phyloP scores from a whole-genome alignment of 352 stramenopile species.

The Phytopythium sindhum region DNA sequence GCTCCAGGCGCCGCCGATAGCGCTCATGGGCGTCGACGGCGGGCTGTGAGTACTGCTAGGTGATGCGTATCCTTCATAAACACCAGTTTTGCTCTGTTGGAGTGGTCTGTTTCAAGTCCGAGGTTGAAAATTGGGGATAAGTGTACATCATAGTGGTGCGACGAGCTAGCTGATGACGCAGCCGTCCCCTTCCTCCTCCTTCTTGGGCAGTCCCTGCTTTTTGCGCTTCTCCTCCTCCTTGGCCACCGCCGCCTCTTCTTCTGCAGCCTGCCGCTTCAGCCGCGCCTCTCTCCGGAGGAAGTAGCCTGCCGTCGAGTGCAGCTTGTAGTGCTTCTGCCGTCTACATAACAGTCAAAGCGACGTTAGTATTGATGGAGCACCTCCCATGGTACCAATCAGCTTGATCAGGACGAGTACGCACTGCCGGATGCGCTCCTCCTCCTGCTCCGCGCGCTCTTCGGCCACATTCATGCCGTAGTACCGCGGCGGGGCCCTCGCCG shows the following conservation, averaged over 20 bases:
- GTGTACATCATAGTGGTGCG: too few species aligned
- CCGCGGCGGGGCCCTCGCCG: constrained; percentile 34
- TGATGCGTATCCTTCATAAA: background rate
- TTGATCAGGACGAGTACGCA: constrained; percentile 8
- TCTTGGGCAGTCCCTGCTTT: constrained; percentile 9
- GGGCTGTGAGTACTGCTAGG: background rate
- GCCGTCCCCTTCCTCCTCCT: constrained; percentile 7
- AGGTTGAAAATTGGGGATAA: background rate
- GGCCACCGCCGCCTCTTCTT: constrained; percentile 30
- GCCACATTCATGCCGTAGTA: constrained; percentile 76
- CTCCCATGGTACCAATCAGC: background rate
- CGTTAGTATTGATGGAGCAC: background rate
- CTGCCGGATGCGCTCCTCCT: constrained; percentile 62
- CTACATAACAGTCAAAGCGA: constrained; percentile 11
- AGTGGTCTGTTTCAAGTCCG: background rate
- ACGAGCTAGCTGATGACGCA: constrained; percentile 27
- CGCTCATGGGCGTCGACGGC: constrained; percentile 4
- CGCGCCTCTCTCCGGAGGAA: constrained; percentile 70
- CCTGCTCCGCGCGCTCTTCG: constrained; percentile 63
- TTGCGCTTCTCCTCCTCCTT: constrained; percentile 16
- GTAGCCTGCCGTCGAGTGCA: constrained; percentile 59
- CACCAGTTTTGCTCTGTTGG: background rate
- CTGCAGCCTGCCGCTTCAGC: constrained; percentile 39
- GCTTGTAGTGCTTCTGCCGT: constrained; percentile 70
- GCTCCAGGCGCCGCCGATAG: constrained; percentile 30